These are phyloP conservation scores for Fraxinus americana DNA, from an alignment of 257 asterid species.

Conservation along the genomic window DNA sequence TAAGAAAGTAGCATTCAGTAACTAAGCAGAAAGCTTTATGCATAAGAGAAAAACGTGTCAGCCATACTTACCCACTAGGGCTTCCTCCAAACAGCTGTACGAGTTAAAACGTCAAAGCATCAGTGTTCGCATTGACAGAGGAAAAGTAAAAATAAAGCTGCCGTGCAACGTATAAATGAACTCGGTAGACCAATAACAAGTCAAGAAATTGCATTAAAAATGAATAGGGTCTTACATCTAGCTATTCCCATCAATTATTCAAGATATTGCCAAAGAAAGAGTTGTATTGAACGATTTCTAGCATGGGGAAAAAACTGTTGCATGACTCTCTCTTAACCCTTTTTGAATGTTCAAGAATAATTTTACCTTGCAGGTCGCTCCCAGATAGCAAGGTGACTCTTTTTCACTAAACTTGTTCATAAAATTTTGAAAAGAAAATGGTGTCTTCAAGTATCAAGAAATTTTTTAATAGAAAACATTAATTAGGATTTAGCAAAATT, in stretches of 20 bases:
- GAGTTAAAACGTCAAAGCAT: constrained; percentile 22
- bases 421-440: too few species aligned
- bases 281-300: neutral
- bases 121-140: constrained; percentile 17
- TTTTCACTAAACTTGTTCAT: neutral
- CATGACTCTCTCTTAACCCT: neutral
- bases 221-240: neutral
- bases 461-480: too few species aligned
- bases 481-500: too few species aligned
- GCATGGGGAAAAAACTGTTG: neutral
- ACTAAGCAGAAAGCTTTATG: constrained; percentile 18
- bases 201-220: neutral
- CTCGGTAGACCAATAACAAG: neutral
- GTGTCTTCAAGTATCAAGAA: too few species aligned
- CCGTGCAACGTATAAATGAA: neutral
- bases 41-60: neutral
- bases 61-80: constrained; percentile 65
- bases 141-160: neutral
- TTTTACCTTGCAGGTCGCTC: neutral
- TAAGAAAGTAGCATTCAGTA: neutral
- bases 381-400: neutral
- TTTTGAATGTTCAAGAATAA: neutral
- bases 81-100: constrained; percentile 75
- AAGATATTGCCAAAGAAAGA: neutral
- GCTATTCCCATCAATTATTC: neutral